These are phyloP conservation scores for Russula olivacea DNA, from an alignment of 768 basidiomycete genomes.

Conservation along the genomic window DNA sequence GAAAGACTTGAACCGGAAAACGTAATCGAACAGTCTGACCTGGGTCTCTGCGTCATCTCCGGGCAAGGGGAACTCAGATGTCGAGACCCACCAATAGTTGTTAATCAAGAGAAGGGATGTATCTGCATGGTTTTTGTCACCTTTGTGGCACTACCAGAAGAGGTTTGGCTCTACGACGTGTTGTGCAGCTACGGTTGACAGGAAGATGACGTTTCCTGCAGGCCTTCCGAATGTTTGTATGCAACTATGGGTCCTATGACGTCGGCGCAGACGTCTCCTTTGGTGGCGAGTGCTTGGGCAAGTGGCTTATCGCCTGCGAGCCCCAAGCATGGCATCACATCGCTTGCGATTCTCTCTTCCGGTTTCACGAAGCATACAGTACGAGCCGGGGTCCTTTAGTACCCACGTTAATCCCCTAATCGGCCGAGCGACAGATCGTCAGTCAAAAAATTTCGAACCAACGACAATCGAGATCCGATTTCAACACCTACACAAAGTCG, in stretches of 20 bases:
- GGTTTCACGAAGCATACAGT: slow-evolving; percentile 11
- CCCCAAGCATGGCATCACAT: slow-evolving; percentile 14
- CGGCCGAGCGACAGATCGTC: not conserved
- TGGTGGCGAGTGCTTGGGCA: slow-evolving; percentile 5
- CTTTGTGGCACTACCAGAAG: slow-evolving; percentile 8
- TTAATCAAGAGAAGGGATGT: not conserved
- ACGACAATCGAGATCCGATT: slow-evolving; percentile 9
- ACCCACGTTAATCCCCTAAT: too few relatives aligned
- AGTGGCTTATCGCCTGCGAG: slow-evolving; percentile 16
- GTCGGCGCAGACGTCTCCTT: slow-evolving; percentile 9
- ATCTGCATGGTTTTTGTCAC: slow-evolving; percentile 5
- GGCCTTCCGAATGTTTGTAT: slow-evolving; percentile 9
- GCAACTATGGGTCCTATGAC: slow-evolving; percentile 7
- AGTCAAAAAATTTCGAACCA: slow-evolving; percentile 4
- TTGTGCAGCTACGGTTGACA: not conserved
- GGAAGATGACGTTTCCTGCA: not conserved
- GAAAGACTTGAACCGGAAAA: slow-evolving; percentile 6
- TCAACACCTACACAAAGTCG: not conserved
- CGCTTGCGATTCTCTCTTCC: slow-evolving; percentile 12
- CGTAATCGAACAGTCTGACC: slow-evolving; percentile 10
- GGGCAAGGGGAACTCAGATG: slow-evolving; percentile 11
- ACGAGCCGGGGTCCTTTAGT: not conserved
- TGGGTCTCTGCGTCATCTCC: slow-evolving; percentile 12
- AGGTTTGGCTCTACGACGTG: slow-evolving; percentile 2
- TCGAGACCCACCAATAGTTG: not conserved